Conservation (phyloP, 305 asterid species). For the Fraxinus floribunda region DNA sequence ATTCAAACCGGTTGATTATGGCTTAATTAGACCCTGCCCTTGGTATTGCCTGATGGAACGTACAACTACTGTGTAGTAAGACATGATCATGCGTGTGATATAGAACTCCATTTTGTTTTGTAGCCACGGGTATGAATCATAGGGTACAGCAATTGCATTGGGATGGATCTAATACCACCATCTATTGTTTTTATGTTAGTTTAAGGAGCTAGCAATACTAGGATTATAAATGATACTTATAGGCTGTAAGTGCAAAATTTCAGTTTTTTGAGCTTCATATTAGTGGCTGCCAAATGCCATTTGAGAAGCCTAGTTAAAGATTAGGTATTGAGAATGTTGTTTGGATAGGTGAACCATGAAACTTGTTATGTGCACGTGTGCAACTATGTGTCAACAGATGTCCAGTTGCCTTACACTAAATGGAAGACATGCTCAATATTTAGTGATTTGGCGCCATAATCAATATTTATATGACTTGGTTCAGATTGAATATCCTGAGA, state of each 20-base stretch:
- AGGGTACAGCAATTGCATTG: neutral
- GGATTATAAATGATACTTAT: neutral
- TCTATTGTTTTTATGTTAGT: neutral
- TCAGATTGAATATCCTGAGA: conserved; percentile 90
- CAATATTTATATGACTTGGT: conserved; percentile 16
- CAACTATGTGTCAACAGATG: neutral
- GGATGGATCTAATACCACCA: neutral
- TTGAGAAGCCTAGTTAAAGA: neutral
- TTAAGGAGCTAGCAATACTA: neutral
- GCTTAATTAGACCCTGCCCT: neutral
- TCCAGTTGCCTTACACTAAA: neutral
- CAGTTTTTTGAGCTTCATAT: neutral
- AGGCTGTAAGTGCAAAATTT: neutral
- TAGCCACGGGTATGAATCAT: neutral
- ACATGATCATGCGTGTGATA: neutral
- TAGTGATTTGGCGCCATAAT: neutral
- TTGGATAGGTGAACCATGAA: neutral
- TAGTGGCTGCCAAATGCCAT: neutral
- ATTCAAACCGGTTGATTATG: neutral
- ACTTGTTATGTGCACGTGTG: neutral
- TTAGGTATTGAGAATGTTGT: neutral
- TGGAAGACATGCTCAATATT: conserved; percentile 5
- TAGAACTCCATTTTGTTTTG: neutral
- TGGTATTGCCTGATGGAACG: neutral
- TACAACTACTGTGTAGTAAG: neutral